Percentiles rank a stretch among this genome's conserved stretches.
Evolutionary conservation across 179 eudicot species (phyloP).

Genomic region (Carnegiea gigantea): DNA sequence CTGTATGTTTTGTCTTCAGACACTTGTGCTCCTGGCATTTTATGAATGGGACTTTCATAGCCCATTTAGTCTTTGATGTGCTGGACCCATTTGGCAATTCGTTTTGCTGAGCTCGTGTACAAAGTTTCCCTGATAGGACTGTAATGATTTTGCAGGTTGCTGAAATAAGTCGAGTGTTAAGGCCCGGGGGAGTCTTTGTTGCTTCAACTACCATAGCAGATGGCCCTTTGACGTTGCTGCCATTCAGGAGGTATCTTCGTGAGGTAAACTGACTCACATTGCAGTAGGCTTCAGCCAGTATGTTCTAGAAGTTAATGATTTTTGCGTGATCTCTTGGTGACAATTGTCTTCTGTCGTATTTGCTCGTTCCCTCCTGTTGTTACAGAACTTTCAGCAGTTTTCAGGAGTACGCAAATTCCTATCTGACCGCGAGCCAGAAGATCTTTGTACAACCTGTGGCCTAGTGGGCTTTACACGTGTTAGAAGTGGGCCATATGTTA

Average conservation of each 20-base stretch:
- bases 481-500: slow-evolving; percentile 66
- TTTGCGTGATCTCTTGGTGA: background rate
- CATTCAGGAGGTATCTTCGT: slow-evolving; percentile 51
- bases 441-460: slow-evolving; percentile 80
- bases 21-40: background rate
- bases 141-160: slow-evolving; percentile 57
- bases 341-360: background rate
- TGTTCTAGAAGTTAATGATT: background rate
- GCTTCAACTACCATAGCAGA: slow-evolving; percentile 83
- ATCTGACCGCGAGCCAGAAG: slow-evolving; percentile 78
- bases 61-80: background rate
- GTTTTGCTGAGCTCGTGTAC: background rate
- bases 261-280: slow-evolving; percentile 39
- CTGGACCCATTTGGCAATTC: background rate
- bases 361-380: slow-evolving; percentile 6
- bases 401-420: slow-evolving; percentile 75
- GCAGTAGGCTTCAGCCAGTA: background rate
- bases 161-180: slow-evolving; percentile 82
- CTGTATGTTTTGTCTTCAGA: background rate
- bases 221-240: slow-evolving; percentile 58
- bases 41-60: background rate
- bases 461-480: slow-evolving; percentile 62
- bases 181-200: slow-evolving; percentile 96
- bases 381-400: slow-evolving; percentile 67
- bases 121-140: background rate